Evolutionary conservation across 768 basidiomycete genomes (phyloP).

Genomic region (Holtermanniella nyarrowii): DNA sequence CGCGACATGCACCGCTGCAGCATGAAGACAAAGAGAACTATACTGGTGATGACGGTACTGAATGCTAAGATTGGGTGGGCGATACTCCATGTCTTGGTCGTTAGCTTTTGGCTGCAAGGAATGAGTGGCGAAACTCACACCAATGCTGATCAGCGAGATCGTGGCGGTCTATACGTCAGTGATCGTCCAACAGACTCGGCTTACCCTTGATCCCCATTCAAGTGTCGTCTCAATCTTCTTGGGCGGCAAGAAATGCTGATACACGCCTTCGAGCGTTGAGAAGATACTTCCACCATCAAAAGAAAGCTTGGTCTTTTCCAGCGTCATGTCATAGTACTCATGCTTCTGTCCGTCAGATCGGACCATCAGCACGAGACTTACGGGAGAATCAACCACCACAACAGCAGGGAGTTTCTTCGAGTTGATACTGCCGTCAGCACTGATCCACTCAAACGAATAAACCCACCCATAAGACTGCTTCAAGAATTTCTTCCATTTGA

Average conservation of each 20-base stretch:
- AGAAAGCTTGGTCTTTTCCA: conserved; percentile 49
- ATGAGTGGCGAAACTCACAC: conserved; percentile 11
- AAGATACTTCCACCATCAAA: conserved; percentile 55
- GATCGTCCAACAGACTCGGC: conserved; percentile 1
- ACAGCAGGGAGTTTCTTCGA: conserved; percentile 42
- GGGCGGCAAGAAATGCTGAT: conserved; percentile 39
- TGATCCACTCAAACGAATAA: conserved; percentile 13
- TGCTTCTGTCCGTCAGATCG: conserved; percentile 46
- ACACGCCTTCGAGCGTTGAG: conserved; percentile 59
- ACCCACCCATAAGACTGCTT: conserved; percentile 72
- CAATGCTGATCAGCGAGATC: conserved; percentile 23
- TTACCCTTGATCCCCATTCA: conserved; percentile 32
- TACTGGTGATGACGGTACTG: conserved; percentile 16
- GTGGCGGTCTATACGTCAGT: conserved; percentile 14
- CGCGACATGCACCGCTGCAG: conserved; percentile 17
- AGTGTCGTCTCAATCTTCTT: conserved; percentile 32
- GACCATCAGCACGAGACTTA: conserved; percentile 40
- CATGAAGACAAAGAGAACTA: conserved; percentile 20
- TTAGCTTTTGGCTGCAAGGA: too few relatives aligned
- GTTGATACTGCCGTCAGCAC: conserved; percentile 31
- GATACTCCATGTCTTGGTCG: conserved; percentile 24
- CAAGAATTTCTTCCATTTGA: conserved; percentile 76
- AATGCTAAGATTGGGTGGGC: conserved; percentile 27
- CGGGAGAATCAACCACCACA: conserved; percentile 72
- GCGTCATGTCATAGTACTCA: conserved; percentile 66